phyloP scores from a whole-genome alignment of 345 rosid genomes.

The Moricandia arvensis region DNA sequence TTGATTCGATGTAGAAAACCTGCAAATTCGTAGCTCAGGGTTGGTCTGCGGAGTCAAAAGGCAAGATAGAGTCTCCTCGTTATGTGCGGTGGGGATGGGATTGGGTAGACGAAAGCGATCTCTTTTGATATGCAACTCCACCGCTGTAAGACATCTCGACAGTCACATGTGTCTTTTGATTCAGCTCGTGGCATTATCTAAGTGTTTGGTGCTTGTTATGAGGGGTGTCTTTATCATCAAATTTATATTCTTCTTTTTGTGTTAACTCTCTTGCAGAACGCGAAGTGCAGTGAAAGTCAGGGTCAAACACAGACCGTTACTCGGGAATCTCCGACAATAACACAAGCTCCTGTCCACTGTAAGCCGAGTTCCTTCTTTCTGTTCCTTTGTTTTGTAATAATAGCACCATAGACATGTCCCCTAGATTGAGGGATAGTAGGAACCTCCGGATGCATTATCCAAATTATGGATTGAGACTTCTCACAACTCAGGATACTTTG shows the following conservation, averaged over 20 bases:
- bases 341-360: constrained; percentile 84
- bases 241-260: background rate
- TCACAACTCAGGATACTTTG: background rate
- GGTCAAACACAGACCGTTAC: constrained; percentile 88
- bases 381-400: background rate
- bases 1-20: constrained; percentile 8
- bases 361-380: constrained; percentile 12
- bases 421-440: background rate
- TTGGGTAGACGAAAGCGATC: constrained; percentile 17
- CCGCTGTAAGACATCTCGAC: constrained; percentile 41
- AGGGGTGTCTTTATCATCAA: background rate
- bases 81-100: constrained; percentile 27
- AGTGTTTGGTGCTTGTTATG: background rate
- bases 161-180: background rate
- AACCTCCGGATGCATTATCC: background rate
- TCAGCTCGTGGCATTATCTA: background rate
- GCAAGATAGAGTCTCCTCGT: constrained; percentile 14
- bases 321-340: constrained; percentile 74
- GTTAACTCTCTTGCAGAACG: constrained; percentile 46
- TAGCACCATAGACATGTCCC: background rate
- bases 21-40: constrained; percentile 14
- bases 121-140: constrained; percentile 38
- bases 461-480: background rate
- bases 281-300: constrained; percentile 50
- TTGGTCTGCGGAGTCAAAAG: constrained; percentile 11